Percentiles rank a stretch among this genome's conserved stretches.
phyloP scores from a whole-genome alignment of 1,284 basidiomycete species.

The Moesziomyces parantarcticus region DNA sequence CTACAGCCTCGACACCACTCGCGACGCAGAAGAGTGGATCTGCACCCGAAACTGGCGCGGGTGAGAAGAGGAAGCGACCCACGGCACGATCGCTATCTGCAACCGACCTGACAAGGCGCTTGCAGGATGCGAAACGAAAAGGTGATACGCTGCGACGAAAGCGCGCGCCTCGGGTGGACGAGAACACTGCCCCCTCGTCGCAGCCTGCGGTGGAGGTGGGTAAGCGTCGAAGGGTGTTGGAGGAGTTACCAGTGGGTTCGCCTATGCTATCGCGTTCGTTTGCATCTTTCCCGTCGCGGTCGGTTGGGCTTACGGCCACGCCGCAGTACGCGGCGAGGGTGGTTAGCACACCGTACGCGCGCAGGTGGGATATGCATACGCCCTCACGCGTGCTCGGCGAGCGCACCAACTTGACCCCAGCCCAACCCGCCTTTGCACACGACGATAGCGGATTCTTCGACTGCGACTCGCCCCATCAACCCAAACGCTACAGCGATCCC shows the following conservation, averaged over 20 bases:
- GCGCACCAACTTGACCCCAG: constrained; percentile 20
- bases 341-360: too few relatives aligned
- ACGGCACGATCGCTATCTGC: constrained; percentile 30
- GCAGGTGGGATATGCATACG: constrained; percentile 11
- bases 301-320: too few relatives aligned
- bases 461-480: constrained; percentile 17
- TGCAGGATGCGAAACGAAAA: constrained; percentile 41
- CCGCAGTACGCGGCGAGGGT: too few relatives aligned
- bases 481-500: neutral
- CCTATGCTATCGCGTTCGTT: constrained; percentile 39
- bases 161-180: too few relatives aligned
- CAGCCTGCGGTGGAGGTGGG: constrained; percentile 6
- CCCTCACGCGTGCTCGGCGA: constrained; percentile 39
- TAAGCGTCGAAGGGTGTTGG: constrained; percentile 26
- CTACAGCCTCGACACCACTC: constrained; percentile 26
- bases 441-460: constrained; percentile 60
- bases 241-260: constrained; percentile 11
- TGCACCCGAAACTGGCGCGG: constrained; percentile 3
- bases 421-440: constrained; percentile 23
- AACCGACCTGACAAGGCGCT: constrained; percentile 38
- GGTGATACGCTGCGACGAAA: constrained; percentile 16
- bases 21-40: neutral
- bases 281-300: constrained; percentile 18
- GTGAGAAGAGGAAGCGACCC: constrained; percentile 12
- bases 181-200: too few relatives aligned